phyloP scores from a whole-genome alignment of 257 asterid species.

The Forsythia suspensa region DNA sequence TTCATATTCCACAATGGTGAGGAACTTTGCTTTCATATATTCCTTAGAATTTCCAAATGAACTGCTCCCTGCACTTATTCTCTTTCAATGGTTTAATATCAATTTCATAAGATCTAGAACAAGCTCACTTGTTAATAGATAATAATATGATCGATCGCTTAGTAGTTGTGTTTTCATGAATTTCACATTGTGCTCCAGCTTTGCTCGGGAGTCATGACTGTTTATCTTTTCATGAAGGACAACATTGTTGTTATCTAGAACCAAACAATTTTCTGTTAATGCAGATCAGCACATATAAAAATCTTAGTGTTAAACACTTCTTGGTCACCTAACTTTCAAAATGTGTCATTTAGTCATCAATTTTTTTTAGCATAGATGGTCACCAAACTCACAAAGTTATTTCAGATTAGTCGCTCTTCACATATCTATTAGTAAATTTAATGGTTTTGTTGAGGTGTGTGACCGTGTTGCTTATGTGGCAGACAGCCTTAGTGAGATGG shows the following conservation, averaged over 20 bases:
- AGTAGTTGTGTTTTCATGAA: background rate
- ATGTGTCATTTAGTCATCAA: too few species aligned
- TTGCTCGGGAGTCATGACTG: background rate
- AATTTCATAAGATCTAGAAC: background rate
- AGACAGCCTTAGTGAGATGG: background rate
- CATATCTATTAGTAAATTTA: too few species aligned
- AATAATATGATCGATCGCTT: background rate
- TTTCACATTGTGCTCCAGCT: background rate
- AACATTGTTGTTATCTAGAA: background rate
- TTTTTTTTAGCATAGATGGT: too few species aligned
- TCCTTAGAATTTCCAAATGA: slow-evolving; percentile 11
- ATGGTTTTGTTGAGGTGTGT: background rate
- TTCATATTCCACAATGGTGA: slow-evolving; percentile 95
- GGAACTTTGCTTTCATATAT: slow-evolving; percentile 27
- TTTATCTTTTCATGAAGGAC: background rate
- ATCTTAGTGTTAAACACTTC: background rate
- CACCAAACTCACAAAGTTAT: background rate
- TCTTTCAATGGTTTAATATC: background rate
- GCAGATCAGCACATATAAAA: background rate
- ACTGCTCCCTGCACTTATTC: slow-evolving; percentile 10
- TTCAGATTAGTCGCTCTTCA: background rate
- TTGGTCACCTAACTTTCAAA: background rate
- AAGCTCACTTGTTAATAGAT: background rate
- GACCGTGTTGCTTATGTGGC: background rate
- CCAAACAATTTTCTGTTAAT: background rate